These are phyloP conservation scores for Corylus heterophylla DNA, from an alignment of 306 rosid genomes.

Conservation along the genomic window DNA sequence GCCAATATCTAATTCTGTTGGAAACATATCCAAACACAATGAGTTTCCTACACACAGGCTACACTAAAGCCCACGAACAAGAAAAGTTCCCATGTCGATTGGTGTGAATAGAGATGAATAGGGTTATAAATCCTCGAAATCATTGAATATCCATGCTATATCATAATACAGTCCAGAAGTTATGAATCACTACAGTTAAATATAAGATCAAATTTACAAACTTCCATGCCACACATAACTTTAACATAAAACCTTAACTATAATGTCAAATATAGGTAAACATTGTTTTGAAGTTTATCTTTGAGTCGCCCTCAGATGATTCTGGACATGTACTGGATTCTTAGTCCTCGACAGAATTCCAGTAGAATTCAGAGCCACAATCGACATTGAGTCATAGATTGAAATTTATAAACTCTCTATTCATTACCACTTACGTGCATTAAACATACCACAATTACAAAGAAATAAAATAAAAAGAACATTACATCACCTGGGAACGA, in stretches of 20 bases:
- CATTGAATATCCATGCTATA: constrained; percentile 11
- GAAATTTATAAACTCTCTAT: not conserved
- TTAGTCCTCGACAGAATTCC: not conserved
- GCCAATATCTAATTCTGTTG: not conserved
- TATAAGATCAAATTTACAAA: constrained; percentile 6
- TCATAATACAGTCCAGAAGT: not conserved
- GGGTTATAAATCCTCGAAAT: not conserved
- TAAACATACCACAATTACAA: not conserved
- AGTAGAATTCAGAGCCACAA: not conserved
- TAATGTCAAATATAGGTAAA: constrained; percentile 1
- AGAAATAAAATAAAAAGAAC: not conserved
- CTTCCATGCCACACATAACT: not conserved
- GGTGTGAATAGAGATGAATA: constrained; percentile 8
- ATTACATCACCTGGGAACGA: constrained; percentile 73
- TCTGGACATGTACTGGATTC: not conserved
- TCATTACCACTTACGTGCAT: not conserved
- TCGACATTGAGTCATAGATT: not conserved
- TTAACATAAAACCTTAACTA: not conserved
- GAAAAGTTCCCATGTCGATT: constrained; percentile 14
- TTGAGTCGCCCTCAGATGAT: not conserved
- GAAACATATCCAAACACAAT: not conserved
- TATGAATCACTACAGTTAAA: not conserved
- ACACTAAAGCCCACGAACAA: constrained; percentile 3
- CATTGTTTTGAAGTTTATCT: constrained; percentile 5
- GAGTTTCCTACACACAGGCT: constrained; percentile 11